A percentile compares a stretch with the other conserved stretches of the same genome.
These are phyloP conservation scores for Cornus suecica DNA, from an alignment of 148 eudicot genomes.

Conservation along the genomic window DNA sequence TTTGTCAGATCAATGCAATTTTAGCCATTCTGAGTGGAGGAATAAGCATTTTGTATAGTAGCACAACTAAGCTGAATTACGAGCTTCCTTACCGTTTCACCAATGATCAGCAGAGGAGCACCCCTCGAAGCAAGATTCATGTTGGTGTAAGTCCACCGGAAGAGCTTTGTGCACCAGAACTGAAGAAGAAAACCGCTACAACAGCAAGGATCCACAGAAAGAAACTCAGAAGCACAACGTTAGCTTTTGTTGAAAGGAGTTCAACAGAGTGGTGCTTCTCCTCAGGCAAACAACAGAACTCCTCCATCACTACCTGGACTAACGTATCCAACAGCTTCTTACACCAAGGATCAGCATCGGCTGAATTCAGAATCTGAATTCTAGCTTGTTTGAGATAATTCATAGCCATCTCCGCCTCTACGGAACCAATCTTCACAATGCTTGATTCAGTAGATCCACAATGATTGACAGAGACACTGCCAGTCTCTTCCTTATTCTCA, in stretches of 20 bases:
- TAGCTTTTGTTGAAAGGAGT: slow-evolving; percentile 25
- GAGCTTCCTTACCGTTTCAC: neutral
- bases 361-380: slow-evolving; percentile 31
- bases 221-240: slow-evolving; percentile 23
- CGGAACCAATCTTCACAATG: slow-evolving; percentile 1
- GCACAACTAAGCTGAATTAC: neutral
- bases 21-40: neutral
- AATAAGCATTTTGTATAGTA: neutral
- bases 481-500: slow-evolving; percentile 10
- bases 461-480: neutral
- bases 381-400: slow-evolving; percentile 49
- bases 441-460: neutral
- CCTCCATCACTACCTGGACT: slow-evolving; percentile 38
- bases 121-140: slow-evolving; percentile 21
- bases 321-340: slow-evolving; percentile 48
- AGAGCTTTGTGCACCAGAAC: slow-evolving; percentile 19
- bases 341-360: slow-evolving; percentile 27
- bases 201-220: slow-evolving; percentile 33
- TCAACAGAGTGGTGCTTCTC: slow-evolving; percentile 30
- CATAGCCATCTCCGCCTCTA: slow-evolving; percentile 40
- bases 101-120: neutral
- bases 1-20: neutral
- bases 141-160: slow-evolving; percentile 40
- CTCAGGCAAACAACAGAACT: slow-evolving; percentile 38
- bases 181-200: slow-evolving; percentile 13